Percentiles rank a stretch among this genome's conserved stretches.
Conservation (phyloP, 2,329 filamentous ascomycete genomes). For the Aspergillus arachidicola region DNA sequence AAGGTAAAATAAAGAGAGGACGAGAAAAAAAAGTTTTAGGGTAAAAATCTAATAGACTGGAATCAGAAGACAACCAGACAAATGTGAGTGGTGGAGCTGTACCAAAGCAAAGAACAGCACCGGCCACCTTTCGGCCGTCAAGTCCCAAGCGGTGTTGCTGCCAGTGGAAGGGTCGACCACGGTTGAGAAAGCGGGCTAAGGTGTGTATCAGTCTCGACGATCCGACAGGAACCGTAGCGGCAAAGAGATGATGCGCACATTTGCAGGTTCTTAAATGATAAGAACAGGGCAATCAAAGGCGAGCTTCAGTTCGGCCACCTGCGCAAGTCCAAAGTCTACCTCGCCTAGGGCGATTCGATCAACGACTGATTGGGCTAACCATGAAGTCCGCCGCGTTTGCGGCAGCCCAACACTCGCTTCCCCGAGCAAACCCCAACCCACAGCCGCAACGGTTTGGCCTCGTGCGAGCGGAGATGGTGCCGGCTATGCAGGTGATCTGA, state of each 20-base stretch:
- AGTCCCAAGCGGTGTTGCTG: conserved; percentile 21
- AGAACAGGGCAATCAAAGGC: conserved; percentile 15
- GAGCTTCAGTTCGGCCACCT: conserved; percentile 27
- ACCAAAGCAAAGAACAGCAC: conserved; percentile 21
- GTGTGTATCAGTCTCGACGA: conserved; percentile 32
- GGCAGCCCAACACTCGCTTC: conserved; percentile 27
- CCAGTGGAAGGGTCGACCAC: conserved; percentile 29
- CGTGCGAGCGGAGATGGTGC: conserved; percentile 30
- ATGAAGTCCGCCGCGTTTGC: conserved; percentile 31
- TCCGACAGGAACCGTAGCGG: conserved; percentile 33
- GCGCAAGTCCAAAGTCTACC: conserved; percentile 28
- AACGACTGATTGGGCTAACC: conserved; percentile 26
- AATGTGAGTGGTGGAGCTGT: conserved; percentile 24
- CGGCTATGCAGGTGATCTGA: conserved; percentile 41
- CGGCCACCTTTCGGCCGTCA: conserved; percentile 25
- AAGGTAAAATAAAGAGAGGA: neutral
- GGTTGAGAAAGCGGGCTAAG: conserved; percentile 31
- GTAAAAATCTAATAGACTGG: conserved; percentile 15
- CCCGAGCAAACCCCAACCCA: conserved; percentile 28
- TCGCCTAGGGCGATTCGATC: conserved; percentile 24
- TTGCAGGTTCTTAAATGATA: conserved; percentile 19
- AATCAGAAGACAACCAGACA: conserved; percentile 21
- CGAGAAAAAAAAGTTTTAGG: conserved; percentile 10
- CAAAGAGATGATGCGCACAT: conserved; percentile 38
- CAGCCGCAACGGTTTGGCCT: conserved; percentile 28